phyloP scores from a whole-genome alignment of 768 basidiomycete genomes.

The Lentinula sp. region DNA sequence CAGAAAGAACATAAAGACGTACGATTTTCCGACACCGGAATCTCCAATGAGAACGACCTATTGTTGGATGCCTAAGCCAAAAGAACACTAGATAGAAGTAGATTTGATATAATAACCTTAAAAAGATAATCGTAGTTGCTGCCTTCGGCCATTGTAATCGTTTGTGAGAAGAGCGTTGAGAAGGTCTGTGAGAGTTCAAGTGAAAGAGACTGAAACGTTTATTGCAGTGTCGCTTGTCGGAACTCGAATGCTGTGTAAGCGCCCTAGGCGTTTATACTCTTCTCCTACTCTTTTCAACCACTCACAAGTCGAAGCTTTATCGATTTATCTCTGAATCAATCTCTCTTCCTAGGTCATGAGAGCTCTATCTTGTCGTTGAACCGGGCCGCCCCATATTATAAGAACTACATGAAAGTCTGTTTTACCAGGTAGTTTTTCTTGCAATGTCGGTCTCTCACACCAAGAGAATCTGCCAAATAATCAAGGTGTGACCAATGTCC shows the following conservation, averaged over 20 bases:
- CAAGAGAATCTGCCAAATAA: conserved; percentile 67
- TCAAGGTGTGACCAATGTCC: conserved; percentile 42
- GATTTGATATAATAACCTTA: conserved; percentile 57
- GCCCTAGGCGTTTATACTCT: not conserved
- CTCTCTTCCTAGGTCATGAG: not conserved
- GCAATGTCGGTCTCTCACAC: conserved; percentile 22
- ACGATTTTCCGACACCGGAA: conserved; percentile 99
- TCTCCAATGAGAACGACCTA: conserved; percentile 99
- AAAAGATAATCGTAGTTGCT: conserved; percentile 99
- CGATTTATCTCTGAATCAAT: not conserved
- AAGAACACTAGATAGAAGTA: not conserved
- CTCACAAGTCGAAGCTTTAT: not conserved
- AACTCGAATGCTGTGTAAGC: not conserved
- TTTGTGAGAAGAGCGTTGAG: conserved; percentile 4
- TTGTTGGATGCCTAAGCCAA: conserved; percentile 4
- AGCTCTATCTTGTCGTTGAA: not conserved
- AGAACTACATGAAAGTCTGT: not conserved
- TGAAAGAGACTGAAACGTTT: not conserved
- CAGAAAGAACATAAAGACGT: conserved; percentile 32
- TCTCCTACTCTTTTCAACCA: not conserved
- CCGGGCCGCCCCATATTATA: not conserved
- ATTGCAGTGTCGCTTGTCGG: not conserved
- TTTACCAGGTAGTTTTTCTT: not conserved
- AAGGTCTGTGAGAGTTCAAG: conserved; percentile 2
- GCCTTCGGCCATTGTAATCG: conserved; percentile 73